A percentile compares a stretch with the other conserved stretches of the same genome.
Evolutionary conservation across 2,329 filamentous ascomycete genomes (phyloP).

Genomic region (Pseudopyrenochaeta lycopersici): DNA sequence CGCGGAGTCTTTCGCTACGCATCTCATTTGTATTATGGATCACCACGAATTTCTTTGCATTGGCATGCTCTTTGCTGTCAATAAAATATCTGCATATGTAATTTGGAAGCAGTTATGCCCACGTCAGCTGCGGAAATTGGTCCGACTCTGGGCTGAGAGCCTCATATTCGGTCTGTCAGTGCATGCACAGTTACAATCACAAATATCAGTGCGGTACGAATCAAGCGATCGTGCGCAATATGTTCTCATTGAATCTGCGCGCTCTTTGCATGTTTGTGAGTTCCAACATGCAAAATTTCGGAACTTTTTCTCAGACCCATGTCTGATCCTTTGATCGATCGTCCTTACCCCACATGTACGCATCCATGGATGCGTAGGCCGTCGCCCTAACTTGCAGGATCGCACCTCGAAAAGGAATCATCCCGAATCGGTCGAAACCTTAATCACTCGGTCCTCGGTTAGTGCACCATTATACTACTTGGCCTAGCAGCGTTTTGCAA

Average conservation of each 20-base stretch:
- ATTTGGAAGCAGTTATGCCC: not conserved
- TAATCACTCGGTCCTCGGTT: not conserved
- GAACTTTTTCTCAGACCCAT: not conserved
- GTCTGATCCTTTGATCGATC: too few species aligned
- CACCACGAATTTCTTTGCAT: not conserved
- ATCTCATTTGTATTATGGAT: not conserved
- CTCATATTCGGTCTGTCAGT: too few species aligned
- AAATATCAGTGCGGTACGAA: too few species aligned
- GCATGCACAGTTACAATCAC: too few species aligned
- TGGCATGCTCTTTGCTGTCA: not conserved
- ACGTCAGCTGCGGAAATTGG: not conserved
- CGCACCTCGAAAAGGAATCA: not conserved
- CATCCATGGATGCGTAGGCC: not conserved
- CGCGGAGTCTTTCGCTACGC: not conserved
- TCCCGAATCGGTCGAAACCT: constrained; percentile 1
- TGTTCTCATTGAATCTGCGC: too few species aligned
- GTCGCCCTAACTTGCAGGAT: not conserved
- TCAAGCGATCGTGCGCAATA: too few species aligned
- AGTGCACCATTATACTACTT: not conserved
- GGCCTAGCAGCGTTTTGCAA: too few species aligned
- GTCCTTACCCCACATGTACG: not conserved
- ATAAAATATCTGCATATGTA: not conserved
- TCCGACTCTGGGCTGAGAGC: too few species aligned
- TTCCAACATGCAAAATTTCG: too few species aligned
- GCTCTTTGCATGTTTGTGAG: too few species aligned